Percentiles rank a stretch among this genome's conserved stretches.
Evolutionary conservation across 352 stramenopile species (phyloP).

Genomic region (Peronosclerospora sorghi): DNA sequence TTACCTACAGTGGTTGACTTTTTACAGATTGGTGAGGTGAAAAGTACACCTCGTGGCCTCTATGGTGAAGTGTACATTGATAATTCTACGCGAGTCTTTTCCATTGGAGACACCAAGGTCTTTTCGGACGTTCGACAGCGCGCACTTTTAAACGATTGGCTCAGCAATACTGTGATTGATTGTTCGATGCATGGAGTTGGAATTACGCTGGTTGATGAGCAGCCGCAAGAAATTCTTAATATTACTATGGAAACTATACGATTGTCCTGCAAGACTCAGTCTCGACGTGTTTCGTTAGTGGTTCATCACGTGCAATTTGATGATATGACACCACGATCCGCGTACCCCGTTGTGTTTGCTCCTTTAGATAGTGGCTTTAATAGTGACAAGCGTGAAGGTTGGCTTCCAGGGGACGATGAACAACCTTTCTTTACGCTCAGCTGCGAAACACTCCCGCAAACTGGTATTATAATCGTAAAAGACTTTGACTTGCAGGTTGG

Average conservation of each 20-base stretch:
- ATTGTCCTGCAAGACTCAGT: slow-evolving; percentile 40
- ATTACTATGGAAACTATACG: slow-evolving; percentile 80
- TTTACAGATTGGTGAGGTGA: slow-evolving; percentile 54
- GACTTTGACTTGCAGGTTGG: slow-evolving; percentile 64
- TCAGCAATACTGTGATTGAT: slow-evolving; percentile 67
- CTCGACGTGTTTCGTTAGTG: slow-evolving; percentile 38
- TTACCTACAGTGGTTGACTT: slow-evolving; percentile 67
- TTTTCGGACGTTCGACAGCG: slow-evolving; percentile 48
- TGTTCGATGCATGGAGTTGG: slow-evolving; percentile 59
- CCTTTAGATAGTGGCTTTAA: slow-evolving; percentile 81
- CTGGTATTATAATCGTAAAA: slow-evolving; percentile 64
- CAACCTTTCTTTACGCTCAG: slow-evolving; percentile 57
- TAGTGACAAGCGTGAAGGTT: slow-evolving; percentile 78
- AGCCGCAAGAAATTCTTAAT: slow-evolving; percentile 74
- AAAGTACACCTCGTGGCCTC: slow-evolving; percentile 40
- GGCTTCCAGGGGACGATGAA: slow-evolving; percentile 67
- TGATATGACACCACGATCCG: slow-evolving; percentile 64
- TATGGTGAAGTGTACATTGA: slow-evolving; percentile 83
- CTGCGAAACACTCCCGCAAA: slow-evolving; percentile 53
- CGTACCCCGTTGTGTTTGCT: slow-evolving; percentile 68
- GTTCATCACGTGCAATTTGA: slow-evolving; percentile 82
- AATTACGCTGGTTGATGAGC: slow-evolving; percentile 69
- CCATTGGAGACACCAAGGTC: slow-evolving; percentile 56
- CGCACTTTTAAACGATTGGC: slow-evolving; percentile 53
- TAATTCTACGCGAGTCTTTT: slow-evolving; percentile 62